Conservation (phyloP, 768 basidiomycete species). For the Suillus weaverae region DNA sequence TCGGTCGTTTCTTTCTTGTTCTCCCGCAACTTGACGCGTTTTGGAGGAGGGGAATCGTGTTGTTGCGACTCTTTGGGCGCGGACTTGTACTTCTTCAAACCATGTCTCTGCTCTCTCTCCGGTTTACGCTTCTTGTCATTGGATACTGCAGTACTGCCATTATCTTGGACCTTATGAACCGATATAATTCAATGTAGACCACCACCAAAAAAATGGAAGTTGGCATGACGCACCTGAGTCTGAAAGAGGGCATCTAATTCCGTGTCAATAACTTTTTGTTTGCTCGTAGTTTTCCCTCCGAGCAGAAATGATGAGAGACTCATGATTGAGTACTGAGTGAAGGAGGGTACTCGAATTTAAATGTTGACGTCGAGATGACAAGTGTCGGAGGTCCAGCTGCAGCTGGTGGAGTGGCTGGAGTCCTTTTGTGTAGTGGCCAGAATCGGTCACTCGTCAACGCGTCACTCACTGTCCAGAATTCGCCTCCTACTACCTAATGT, state of each 20-base stretch:
- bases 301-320: constrained; percentile 58
- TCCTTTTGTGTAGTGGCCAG: neutral
- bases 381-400: neutral
- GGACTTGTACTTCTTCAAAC: neutral
- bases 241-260: constrained; percentile 68
- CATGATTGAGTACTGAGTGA: constrained; percentile 34
- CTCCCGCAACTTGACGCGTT: constrained; percentile 14
- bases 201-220: neutral
- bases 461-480: too few species aligned
- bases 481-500: too few species aligned
- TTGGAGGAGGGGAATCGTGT: constrained; percentile 6
- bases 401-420: neutral
- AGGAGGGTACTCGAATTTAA: neutral
- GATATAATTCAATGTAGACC: neutral
- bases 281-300: constrained; percentile 30
- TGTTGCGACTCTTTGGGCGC: neutral
- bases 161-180: neutral
- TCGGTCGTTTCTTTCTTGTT: neutral
- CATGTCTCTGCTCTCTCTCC: constrained; percentile 7
- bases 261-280: constrained; percentile 46
- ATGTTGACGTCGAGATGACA: neutral
- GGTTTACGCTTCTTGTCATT: constrained; percentile 16
- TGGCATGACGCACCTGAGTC: constrained; percentile 42
- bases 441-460: too few species aligned
- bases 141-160: constrained; percentile 8